Percentiles rank a stretch among this genome's conserved stretches.
phyloP scores from a whole-genome alignment of 1,284 basidiomycete genomes.

The Apiotrichum domesticum region DNA sequence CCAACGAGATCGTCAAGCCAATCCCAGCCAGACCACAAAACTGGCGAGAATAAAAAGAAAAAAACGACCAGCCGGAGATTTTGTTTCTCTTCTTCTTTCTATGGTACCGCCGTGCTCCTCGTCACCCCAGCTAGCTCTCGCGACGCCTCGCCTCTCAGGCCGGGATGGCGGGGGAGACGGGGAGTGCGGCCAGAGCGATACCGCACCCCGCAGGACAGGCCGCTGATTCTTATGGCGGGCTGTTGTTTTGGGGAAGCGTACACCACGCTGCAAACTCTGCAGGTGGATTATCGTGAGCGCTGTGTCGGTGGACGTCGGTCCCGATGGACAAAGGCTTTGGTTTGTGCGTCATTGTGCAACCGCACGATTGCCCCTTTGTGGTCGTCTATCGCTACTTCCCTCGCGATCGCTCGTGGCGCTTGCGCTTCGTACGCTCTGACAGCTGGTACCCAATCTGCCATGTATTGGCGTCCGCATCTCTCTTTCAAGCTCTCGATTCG shows the following conservation, averaged over 20 bases:
- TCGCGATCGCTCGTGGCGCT: too few species aligned
- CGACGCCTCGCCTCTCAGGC: background rate
- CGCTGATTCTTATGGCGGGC: slow-evolving; percentile 7
- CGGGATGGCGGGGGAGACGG: slow-evolving; percentile 6
- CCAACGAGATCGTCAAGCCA: background rate
- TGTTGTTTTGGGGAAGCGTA: slow-evolving; percentile 18
- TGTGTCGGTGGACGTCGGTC: too few species aligned
- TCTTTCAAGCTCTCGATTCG: background rate
- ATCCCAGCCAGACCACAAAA: background rate
- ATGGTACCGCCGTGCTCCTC: slow-evolving; percentile 6
- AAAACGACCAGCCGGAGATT: too few species aligned
- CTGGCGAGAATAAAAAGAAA: too few species aligned
- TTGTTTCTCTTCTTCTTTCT: slow-evolving; percentile 1
- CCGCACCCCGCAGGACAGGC: slow-evolving; percentile 19
- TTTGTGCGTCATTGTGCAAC: too few species aligned
- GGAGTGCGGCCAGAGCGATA: slow-evolving; percentile 11
- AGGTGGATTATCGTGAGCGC: too few species aligned
- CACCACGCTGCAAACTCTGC: background rate
- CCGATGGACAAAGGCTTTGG: too few species aligned
- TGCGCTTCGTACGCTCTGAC: too few species aligned
- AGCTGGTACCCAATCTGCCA: too few species aligned
- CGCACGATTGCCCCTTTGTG: too few species aligned
- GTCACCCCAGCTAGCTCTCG: background rate
- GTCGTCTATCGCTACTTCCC: too few species aligned
- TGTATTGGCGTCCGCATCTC: background rate